Evolutionary conservation across 768 basidiomycete genomes (phyloP).

Genomic region (Pisolithus tinctorius): DNA sequence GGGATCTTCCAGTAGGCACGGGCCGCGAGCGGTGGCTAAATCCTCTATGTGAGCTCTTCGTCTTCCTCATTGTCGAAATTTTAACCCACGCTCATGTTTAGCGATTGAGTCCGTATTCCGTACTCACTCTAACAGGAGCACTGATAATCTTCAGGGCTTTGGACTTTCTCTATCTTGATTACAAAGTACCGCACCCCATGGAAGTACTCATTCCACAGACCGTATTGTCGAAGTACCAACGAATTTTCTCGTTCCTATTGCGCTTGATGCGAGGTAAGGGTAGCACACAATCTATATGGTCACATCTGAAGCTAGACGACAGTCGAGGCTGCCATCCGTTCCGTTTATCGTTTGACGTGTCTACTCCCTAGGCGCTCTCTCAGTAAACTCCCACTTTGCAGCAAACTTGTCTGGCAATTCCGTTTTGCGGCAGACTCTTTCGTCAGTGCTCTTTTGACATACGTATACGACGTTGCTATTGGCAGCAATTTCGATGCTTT

Average conservation of each 20-base stretch:
- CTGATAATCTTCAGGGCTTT: constrained; percentile 51
- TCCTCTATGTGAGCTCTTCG: constrained; percentile 60
- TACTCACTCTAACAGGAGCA: not conserved
- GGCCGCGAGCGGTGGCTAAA: constrained; percentile 75
- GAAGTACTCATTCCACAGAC: constrained; percentile 64
- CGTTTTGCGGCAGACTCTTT: constrained; percentile 72
- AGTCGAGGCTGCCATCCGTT: constrained; percentile 65
- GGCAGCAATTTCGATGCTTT: constrained; percentile 71
- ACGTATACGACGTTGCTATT: constrained; percentile 79
- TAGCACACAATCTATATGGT: not conserved
- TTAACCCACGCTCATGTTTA: constrained; percentile 9
- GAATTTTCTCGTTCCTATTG: constrained; percentile 74
- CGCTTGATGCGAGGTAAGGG: constrained; percentile 67
- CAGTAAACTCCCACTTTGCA: constrained; percentile 46
- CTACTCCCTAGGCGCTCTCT: constrained; percentile 42
- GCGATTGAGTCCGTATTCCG: constrained; percentile 41
- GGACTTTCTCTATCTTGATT: constrained; percentile 87
- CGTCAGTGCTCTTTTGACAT: constrained; percentile 56
- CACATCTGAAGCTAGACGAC: constrained; percentile 3
- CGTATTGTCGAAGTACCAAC: constrained; percentile 79
- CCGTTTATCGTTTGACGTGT: constrained; percentile 60
- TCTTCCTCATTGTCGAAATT: not conserved
- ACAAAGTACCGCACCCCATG: constrained; percentile 78
- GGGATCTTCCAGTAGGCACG: constrained; percentile 58
- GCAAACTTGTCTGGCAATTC: constrained; percentile 55